Evolutionary conservation across 2,329 filamentous ascomycete species (phyloP), one percentile per base, ranked within the genome.

Genomic region (Botrytis sinoallii): DNA sequence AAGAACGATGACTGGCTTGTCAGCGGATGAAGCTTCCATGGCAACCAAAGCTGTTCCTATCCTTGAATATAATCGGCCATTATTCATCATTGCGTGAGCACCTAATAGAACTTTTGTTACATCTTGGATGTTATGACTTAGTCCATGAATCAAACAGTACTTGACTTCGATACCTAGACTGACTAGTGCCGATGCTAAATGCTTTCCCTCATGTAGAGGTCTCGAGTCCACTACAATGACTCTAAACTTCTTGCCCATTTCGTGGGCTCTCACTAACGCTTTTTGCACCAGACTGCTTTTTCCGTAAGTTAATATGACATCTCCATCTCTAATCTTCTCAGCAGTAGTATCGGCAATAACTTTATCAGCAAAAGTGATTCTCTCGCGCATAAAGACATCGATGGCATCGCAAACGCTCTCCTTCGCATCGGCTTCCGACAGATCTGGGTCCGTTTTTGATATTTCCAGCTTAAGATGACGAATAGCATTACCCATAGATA

Each of bases 401-500:
- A 99, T 97, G 77, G 90, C 90, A 66, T 92, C 89, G 80, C 91
- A 90, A 20, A 99, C 88, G 40, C 90, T 86, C 73, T 90, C 88
- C 84, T 97, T 98, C 40, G 95, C 95, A 66, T 93, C 90, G 32
- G 89, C 85, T 81, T 99, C 95, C 44, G 93, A 90, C 2, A 92
- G 89, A 78, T 95, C 92, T 59, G 95, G 94, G 79, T 98, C 94
- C 74, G 98, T 91, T 78, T 94, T 94, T 79, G 93, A 92, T 81
- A 99, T 95, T 79, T 94, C 90, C 66, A 97, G 89, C 85, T 99
- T 99, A 68, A 99, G 88, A 87, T 94, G 95, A 72, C 96, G 90
- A 81, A 99, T 97, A 52, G 94, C 94, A 82, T 98, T 99, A 75
- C 96, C 96, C 91, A 98, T 97, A 75, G 93, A 94, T 83, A 97